Evolutionary conservation across 2,329 filamentous ascomycete genomes (phyloP).

Genomic region (Chaetomium strumarium): DNA sequence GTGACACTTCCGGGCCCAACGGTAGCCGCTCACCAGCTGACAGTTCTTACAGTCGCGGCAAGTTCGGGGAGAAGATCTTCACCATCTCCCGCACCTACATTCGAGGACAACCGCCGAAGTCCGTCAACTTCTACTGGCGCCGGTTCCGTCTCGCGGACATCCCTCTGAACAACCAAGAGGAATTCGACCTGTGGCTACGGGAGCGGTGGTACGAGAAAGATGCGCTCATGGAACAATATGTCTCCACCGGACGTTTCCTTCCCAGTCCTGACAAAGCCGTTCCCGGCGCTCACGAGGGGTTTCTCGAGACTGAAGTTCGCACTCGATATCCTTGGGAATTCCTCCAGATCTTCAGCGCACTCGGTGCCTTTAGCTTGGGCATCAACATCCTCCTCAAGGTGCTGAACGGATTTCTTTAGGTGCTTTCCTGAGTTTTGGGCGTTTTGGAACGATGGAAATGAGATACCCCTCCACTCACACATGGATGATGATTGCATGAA

Average conservation of each 20-base stretch:
- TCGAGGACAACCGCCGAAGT: slow-evolving; percentile 82
- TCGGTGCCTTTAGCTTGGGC: slow-evolving; percentile 39
- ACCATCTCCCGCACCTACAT: slow-evolving; percentile 83
- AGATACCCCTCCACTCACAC: slow-evolving; percentile 11
- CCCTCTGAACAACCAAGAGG: slow-evolving; percentile 64
- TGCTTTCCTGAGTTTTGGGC: slow-evolving; percentile 5
- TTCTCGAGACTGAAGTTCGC: slow-evolving; percentile 54
- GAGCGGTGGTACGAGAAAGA: slow-evolving; percentile 93
- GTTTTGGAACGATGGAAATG: background rate
- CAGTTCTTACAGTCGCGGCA: slow-evolving; percentile 51
- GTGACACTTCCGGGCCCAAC: slow-evolving; percentile 34
- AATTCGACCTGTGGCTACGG: slow-evolving; percentile 79
- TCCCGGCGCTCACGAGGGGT: slow-evolving; percentile 32
- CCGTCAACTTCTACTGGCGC: slow-evolving; percentile 95
- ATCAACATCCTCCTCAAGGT: slow-evolving; percentile 33
- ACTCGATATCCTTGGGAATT: slow-evolving; percentile 51
- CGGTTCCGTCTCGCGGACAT: slow-evolving; percentile 77
- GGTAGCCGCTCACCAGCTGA: slow-evolving; percentile 7
- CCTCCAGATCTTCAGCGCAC: slow-evolving; percentile 47
- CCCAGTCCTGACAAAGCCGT: slow-evolving; percentile 47
- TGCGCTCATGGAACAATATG: slow-evolving; percentile 75
- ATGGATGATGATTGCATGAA: background rate
- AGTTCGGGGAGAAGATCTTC: slow-evolving; percentile 88
- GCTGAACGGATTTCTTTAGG: slow-evolving; percentile 19
- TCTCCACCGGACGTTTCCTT: slow-evolving; percentile 73